A percentile compares a stretch with the other conserved stretches of the same genome.
Evolutionary conservation across 208 protist genomes (phyloP).

Genomic region (Crithidia sp.): DNA sequence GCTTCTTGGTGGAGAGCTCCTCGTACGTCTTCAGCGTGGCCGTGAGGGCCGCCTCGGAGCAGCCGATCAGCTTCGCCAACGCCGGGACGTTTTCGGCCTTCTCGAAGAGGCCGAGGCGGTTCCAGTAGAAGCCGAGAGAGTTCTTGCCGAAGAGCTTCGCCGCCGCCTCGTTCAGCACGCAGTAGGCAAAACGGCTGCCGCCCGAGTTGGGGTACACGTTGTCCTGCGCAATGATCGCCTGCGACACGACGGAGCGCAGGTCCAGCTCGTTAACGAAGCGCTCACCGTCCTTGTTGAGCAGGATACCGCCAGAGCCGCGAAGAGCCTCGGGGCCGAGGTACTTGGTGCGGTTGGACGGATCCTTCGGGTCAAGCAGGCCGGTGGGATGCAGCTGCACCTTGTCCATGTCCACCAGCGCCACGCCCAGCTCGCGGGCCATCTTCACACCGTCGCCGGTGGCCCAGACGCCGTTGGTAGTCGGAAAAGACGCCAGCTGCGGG

Average conservation of each 20-base stretch:
- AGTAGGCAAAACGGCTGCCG: conserved; percentile 77
- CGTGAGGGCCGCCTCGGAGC: conserved; percentile 38
- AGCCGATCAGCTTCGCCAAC: conserved; percentile 77
- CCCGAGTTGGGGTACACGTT: conserved; percentile 67
- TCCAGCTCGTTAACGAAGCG: conserved; percentile 96
- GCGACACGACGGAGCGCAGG: conserved; percentile 93
- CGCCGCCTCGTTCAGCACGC: conserved; percentile 82
- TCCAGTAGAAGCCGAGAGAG: conserved; percentile 84
- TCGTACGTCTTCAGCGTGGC: conserved; percentile 72
- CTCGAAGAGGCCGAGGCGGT: conserved; percentile 77
- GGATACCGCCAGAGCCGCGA: conserved; percentile 93
- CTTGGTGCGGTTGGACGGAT: conserved; percentile 88
- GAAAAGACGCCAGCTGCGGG: conserved; percentile 68
- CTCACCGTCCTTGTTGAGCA: conserved; percentile 91
- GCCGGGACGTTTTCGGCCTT: conserved; percentile 53
- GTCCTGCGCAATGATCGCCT: conserved; percentile 82
- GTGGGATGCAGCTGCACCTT: conserved; percentile 97
- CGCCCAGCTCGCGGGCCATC: conserved; percentile 71
- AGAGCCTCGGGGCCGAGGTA: conserved; percentile 96
- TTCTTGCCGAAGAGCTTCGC: conserved; percentile 77
- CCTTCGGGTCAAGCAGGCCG: conserved; percentile 92
- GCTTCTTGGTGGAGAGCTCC: conserved; percentile 34
- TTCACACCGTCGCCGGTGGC: conserved; percentile 87
- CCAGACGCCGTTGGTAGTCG: conserved; percentile 93
- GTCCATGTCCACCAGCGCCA: conserved; percentile 92